Conservation (phyloP, 371 early-diverging fungal genomes). For the Lichtheimia ramosa region DNA sequence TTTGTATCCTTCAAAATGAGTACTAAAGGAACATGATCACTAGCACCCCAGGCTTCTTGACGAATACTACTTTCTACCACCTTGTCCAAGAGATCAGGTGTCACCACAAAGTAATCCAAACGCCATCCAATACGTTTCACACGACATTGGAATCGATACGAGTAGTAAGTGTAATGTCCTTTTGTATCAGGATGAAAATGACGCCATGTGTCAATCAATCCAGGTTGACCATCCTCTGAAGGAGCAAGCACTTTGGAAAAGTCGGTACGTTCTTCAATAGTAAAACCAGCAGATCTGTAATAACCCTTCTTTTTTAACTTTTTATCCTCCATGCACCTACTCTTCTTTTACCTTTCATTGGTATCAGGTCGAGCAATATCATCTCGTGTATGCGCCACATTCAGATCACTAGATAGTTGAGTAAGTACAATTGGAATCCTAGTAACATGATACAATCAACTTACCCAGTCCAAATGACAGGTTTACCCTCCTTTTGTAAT, state of each 20-base stretch:
- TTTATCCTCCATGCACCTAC: too few species aligned
- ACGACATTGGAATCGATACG: slow-evolving; percentile 75
- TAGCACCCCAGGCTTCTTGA: slow-evolving; percentile 83
- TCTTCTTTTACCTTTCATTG: slow-evolving; percentile 50
- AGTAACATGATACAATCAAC: not conserved
- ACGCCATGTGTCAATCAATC: slow-evolving; percentile 81
- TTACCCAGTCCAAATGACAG: slow-evolving; percentile 84
- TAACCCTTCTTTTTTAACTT: not conserved
- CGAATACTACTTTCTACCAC: slow-evolving; percentile 72
- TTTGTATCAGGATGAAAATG: slow-evolving; percentile 65
- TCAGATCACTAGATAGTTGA: slow-evolving; percentile 63
- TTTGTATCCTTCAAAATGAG: slow-evolving; percentile 15
- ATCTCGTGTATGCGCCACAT: slow-evolving; percentile 82
- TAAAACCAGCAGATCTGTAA: slow-evolving; percentile 79
- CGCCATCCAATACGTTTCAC: slow-evolving; percentile 86
- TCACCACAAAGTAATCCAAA: slow-evolving; percentile 85
- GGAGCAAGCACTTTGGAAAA: slow-evolving; percentile 65
- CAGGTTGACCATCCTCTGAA: slow-evolving; percentile 30
- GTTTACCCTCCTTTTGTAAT: slow-evolving; percentile 69
- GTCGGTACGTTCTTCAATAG: slow-evolving; percentile 79
- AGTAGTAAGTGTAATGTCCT: slow-evolving; percentile 81
- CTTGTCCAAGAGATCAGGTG: slow-evolving; percentile 57
- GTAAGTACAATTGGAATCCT: not conserved
- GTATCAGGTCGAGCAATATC: slow-evolving; percentile 84
- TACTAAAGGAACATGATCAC: slow-evolving; percentile 69